Conservation (phyloP, 2,329 filamentous ascomycete species). For the Dothiorella sarmentorum region DNA sequence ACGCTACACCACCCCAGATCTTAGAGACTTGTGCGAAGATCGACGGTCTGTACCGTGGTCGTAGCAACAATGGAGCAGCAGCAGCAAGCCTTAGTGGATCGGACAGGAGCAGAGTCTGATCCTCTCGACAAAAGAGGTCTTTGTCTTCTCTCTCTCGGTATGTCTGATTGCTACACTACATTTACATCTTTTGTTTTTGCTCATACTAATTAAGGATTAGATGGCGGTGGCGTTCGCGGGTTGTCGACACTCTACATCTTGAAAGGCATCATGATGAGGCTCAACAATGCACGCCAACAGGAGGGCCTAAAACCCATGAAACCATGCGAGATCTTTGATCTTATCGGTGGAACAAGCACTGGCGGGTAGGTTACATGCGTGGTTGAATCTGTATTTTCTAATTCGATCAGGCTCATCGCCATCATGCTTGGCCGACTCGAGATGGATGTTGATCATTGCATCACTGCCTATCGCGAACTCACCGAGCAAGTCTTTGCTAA, state of each 20-base stretch:
- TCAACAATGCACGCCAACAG: too few species aligned
- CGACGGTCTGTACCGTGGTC: too few species aligned
- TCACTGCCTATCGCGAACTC: slow-evolving; percentile 19
- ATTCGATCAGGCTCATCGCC: slow-evolving; percentile 18
- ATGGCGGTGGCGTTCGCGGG: background rate
- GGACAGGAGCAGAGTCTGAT: too few species aligned
- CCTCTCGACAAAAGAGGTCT: too few species aligned
- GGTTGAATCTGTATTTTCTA: too few species aligned
- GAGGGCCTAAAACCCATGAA: too few species aligned
- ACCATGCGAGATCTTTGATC: background rate
- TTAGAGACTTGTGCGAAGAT: too few species aligned
- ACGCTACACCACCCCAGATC: too few species aligned
- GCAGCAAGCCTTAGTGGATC: too few species aligned
- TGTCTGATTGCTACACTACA: background rate
- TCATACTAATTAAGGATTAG: background rate
- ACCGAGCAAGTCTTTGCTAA: slow-evolving; percentile 21
- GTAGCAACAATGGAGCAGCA: too few species aligned
- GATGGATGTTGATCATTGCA: slow-evolving; percentile 21
- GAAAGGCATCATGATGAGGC: background rate
- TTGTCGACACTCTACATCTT: background rate
- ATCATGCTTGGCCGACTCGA: slow-evolving; percentile 25
- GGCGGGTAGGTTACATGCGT: background rate
- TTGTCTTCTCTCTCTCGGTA: background rate
- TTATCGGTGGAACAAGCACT: background rate
- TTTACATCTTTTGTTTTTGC: background rate